Evolutionary conservation across 2,329 filamentous ascomycete genomes (phyloP), one percentile per base, ranked within the genome.

Genomic region (Erysiphe pulchra): DNA sequence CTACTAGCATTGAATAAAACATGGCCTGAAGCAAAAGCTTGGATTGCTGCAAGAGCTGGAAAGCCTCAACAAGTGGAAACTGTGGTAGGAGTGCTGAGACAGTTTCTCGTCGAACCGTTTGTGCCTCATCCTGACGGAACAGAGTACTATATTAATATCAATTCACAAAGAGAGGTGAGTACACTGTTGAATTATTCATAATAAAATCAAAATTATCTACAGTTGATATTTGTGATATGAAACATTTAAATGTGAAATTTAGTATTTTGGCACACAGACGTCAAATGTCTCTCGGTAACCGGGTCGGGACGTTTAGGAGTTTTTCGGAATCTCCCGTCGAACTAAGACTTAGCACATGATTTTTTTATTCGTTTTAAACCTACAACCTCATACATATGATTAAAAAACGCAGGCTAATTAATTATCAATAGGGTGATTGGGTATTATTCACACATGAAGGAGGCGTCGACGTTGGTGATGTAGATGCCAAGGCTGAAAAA

Each of bases 81-180:
- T 57, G 78, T 85, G 55, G 75, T 80, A 52, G 90, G 90, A 62
- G 75, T 81, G 52, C 73, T 98, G 62, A 79, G 86, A 63, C 82
- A 92, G 59, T 98, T 98, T 73, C 72, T 98, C 53, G 86, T 98
- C 56, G 90, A 98, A 75, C 90, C 90, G 45, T 95, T 98, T 61
- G 86, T 95, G 51, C 90, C 87, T 59, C 90, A 98, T 67, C 80
- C 86, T 53, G 74, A 85, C 58, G 80, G 85, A 63, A 94, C 87
- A 53, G 90, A 98, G 68, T 95, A 95, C 71, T 98, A 98, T 69
- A 93, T 98, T 71, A 94, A 94, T 77, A 98, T 98, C 71, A 90
- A 94, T 75, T 95, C 90, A 52, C 86, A 93, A 60, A 82, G 90
- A 71, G 90, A 95, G 78, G 90, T 95, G 77, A 38, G 43, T 77